Conservation (phyloP, 2,329 filamentous ascomycete genomes). For the Nigrospora osmanthi region DNA sequence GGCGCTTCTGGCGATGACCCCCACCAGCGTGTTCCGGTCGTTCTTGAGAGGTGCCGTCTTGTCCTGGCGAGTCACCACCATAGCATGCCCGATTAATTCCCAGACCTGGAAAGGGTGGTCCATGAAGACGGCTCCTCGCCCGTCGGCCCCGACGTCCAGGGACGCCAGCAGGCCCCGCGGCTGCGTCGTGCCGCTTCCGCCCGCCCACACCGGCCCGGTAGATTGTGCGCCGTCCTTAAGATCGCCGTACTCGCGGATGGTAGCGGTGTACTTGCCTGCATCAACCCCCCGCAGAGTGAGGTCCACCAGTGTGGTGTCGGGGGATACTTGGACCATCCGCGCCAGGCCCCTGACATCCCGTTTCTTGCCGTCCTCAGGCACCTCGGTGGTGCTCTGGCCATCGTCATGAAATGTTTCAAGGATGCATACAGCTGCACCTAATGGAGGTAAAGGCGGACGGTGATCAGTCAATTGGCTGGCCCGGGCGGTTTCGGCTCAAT, state of each 20-base stretch:
- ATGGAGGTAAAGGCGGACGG: not conserved
- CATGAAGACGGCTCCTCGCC: slow-evolving; percentile 72
- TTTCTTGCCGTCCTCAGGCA: slow-evolving; percentile 14
- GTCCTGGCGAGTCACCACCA: slow-evolving; percentile 69
- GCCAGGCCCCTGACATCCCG: slow-evolving; percentile 74
- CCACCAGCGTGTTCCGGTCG: slow-evolving; percentile 78
- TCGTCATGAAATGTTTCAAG: slow-evolving; percentile 73
- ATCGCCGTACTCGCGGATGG: slow-evolving; percentile 78
- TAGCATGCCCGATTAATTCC: slow-evolving; percentile 91
- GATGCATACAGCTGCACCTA: slow-evolving; percentile 85
- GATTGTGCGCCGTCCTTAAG: slow-evolving; percentile 77
- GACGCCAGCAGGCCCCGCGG: slow-evolving; percentile 57
- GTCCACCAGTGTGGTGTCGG: slow-evolving; percentile 75
- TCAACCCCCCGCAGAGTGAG: slow-evolving; percentile 76
- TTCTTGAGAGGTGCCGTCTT: slow-evolving; percentile 58
- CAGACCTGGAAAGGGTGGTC: slow-evolving; percentile 81
- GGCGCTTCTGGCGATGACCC: slow-evolving; percentile 89
- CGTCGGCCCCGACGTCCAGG: slow-evolving; percentile 66
- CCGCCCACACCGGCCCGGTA: slow-evolving; percentile 74
- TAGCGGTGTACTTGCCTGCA: slow-evolving; percentile 76
- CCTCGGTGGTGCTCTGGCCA: slow-evolving; percentile 16
- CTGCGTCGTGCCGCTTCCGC: slow-evolving; percentile 30
- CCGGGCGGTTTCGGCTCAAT: too few species aligned
- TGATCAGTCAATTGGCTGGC: too few species aligned
- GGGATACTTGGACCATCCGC: slow-evolving; percentile 85